Percentiles rank a stretch among this genome's conserved stretches.
Evolutionary conservation across 371 early-diverging fungal genomes (phyloP).

Genomic region (Vairimorpha necatrix): DNA sequence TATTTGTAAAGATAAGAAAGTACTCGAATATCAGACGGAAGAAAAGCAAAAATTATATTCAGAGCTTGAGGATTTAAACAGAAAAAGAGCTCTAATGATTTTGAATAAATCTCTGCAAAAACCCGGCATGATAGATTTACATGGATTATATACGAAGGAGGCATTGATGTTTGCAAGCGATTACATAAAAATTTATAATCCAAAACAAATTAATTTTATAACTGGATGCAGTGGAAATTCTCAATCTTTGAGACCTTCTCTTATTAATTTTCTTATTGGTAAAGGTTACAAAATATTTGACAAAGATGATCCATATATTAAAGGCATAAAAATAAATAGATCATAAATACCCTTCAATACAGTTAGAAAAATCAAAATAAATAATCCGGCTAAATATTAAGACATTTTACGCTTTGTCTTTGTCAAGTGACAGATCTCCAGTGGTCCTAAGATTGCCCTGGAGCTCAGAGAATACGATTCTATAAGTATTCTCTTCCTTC

Average conservation of each 20-base stretch:
- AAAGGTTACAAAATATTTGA: not conserved
- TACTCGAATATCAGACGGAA: not conserved
- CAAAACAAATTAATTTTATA: conserved; percentile 5
- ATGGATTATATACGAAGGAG: conserved; percentile 15
- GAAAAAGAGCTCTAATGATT: not conserved
- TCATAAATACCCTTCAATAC: no score
- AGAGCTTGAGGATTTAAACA: conserved; percentile 4
- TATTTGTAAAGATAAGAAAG: not conserved
- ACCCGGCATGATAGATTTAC: conserved; percentile 7
- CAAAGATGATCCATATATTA: not conserved
- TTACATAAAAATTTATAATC: conserved; percentile 12
- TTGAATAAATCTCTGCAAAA: conserved; percentile 14
- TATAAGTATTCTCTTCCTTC: no score
- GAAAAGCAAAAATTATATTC: not conserved
- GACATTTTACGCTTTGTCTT: no score
- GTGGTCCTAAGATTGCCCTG: no score
- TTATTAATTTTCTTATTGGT: conserved; percentile 7
- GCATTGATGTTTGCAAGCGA: conserved; percentile 24
- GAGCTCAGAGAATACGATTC: no score
- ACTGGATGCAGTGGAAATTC: conserved; percentile 17
- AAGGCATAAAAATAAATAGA: not conserved
- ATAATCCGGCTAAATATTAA: no score
- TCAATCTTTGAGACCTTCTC: not conserved
- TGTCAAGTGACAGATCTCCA: no score
- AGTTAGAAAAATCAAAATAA: no score